Evolutionary conservation across 139 green algal genomes (phyloP), one percentile per base, ranked within the genome.

Genomic region (Parachlorella kessleri): DNA sequence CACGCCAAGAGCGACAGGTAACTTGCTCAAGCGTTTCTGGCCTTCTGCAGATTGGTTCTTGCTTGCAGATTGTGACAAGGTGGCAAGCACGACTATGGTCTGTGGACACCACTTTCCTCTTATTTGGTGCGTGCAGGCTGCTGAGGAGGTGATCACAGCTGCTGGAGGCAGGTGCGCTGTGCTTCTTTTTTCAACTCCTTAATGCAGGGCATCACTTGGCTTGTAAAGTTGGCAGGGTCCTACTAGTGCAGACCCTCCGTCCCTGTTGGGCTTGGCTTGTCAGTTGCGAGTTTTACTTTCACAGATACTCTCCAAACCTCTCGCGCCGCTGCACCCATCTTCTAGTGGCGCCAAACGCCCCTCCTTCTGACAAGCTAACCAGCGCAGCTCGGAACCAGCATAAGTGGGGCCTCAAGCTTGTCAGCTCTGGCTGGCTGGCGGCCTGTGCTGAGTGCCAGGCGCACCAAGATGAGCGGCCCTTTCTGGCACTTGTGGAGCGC

Each of bases 251-350:
- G 40, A 7, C 65, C n/a, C n/a, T 40, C 28, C 65, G 18, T 7
- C 14, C 28, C 32, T 21, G 7, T 70, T 6, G 7, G 7, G 7
- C 65, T 40, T 7, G 32, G 32, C 6, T 5, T 40, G 18, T 24
- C 21, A 39, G 7, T 21, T 40, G 21, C 4, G 0, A 28, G 8
- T 8, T 35, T 26, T 35, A 18, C 5, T 33, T 32, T 36, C 26
- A 5, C 48, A 81, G 75, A 0, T 81, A 81, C 48, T 81, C 66
- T 4, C 42, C 75, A 8, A 81, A 68, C 75, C 75, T 81, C 1
- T 81, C 75, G 2, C 66, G 66, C 8, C 66, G 75, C 26, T 81
- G 75, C 75, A 81, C 75, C 35, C 75, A 81, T 35, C 64, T 81
- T 32, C 40, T 66, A 26, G 66, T 81, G 66, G 26, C 75, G 36